Evolutionary conservation across 75 land plant genomes (phyloP), one percentile per base, ranked within the genome.

Genomic region (Isoetes taiwanensis): DNA sequence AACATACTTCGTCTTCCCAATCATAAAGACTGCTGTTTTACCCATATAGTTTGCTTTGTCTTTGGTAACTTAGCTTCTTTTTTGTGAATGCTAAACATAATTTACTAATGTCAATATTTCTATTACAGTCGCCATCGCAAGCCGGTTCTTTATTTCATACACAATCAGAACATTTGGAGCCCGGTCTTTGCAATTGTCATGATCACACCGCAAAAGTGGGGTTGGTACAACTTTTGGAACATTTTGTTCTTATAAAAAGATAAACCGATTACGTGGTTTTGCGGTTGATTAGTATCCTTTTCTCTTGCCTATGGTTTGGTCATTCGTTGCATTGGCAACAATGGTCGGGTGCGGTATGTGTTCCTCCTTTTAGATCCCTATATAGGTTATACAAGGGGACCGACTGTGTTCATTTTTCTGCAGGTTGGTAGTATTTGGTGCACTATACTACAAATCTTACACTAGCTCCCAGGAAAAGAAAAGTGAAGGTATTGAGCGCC

Each of bases 101-200:
- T 21, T 26, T 56, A 38, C 20, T 40, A 12, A 35, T 1, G 19
- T 16, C 27, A 52, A 21, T 21, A 8, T 24, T 21, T 3, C 2
- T 24, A 2, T 3, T 52, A 52, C 80, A 88, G 88, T 81, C 20
- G 97, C 97, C 33, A 90, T 88, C 32, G 70, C 78, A 23, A 83
- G 97, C 71, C 97, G 86, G 39, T 90, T 90, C 62, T 90, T 90
- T 52, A 90, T 90, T 67, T 86, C 93, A 31, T 83, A 90, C 61
- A 90, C 97, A 29, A 90, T 90, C 40, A 77, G 85, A 0, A 90
- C 84, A 19, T 90, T 90, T 71, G 97, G 97, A 10, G 94, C 97
- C 11, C 78, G 20, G 65, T 80, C 10, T 86, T 86, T 65, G 94
- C 97, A 16, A 80, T 79, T 38, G 80, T 90, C 40, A 90, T 90